phyloP scores from a whole-genome alignment of 1,284 basidiomycete species.

The Termitomyces sp. region DNA sequence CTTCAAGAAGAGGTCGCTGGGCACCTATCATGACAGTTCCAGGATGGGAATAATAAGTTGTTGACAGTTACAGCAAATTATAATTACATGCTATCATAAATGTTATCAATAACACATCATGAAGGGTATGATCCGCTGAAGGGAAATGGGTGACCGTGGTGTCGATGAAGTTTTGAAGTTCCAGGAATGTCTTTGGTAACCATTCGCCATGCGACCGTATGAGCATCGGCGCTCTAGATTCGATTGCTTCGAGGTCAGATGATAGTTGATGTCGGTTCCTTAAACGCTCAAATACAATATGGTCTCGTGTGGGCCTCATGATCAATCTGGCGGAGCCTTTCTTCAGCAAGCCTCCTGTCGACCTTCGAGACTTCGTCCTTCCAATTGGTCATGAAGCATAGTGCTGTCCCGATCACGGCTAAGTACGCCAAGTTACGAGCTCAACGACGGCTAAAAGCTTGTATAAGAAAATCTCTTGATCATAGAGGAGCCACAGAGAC shows the following conservation, averaged over 20 bases:
- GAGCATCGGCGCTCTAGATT: too few relatives aligned
- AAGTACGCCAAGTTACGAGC: conserved; percentile 46
- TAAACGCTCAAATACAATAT: background rate
- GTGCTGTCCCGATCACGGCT: conserved; percentile 8
- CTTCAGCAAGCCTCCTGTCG: conserved; percentile 4
- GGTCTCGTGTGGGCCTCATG: background rate
- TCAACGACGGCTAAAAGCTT: conserved; percentile 45
- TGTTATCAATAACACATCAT: too few relatives aligned
- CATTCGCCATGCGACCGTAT: too few relatives aligned
- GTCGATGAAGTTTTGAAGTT: too few relatives aligned
- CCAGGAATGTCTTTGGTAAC: too few relatives aligned
- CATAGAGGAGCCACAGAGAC: conserved; percentile 7
- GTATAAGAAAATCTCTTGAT: background rate
- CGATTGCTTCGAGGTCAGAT: too few relatives aligned
- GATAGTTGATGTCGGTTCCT: background rate
- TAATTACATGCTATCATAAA: too few relatives aligned
- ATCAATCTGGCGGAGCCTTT: conserved; percentile 1
- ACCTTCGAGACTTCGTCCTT: conserved; percentile 11
- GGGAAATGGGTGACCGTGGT: too few relatives aligned
- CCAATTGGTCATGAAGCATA: conserved; percentile 13
- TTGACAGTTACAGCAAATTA: too few relatives aligned
- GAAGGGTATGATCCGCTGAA: too few relatives aligned
- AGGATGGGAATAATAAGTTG: too few relatives aligned
- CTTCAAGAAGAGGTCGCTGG: background rate
- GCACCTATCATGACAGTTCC: background rate